Percentiles rank a stretch among this genome's conserved stretches.
phyloP scores from a whole-genome alignment of 2,329 filamentous ascomycete genomes.

The Macrophomina tecta region DNA sequence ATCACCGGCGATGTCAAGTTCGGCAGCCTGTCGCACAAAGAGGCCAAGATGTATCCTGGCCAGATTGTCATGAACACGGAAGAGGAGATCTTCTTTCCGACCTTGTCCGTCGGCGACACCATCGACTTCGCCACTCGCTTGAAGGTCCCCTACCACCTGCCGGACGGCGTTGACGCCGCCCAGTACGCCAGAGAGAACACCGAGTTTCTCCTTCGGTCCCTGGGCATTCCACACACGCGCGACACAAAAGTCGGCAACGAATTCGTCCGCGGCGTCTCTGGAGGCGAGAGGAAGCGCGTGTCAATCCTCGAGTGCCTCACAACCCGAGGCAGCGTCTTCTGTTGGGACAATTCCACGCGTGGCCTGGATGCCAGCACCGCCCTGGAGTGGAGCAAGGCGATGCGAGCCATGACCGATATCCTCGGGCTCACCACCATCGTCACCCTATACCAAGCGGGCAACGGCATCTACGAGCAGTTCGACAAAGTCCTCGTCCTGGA shows the following conservation, averaged over 20 bases:
- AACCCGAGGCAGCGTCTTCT: constrained; percentile 62
- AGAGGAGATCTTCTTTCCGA: constrained; percentile 61
- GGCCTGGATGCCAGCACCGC: constrained; percentile 81
- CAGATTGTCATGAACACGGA: constrained; percentile 55
- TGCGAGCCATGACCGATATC: constrained; percentile 81
- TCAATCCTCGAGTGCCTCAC: constrained; percentile 70
- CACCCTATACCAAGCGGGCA: constrained; percentile 62
- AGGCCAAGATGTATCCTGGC: constrained; percentile 45
- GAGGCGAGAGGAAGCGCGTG: constrained; percentile 67
- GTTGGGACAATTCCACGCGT: constrained; percentile 68
- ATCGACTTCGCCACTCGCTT: constrained; percentile 62
- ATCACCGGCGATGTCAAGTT: neutral
- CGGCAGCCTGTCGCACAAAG: neutral
- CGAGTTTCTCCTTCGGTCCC: constrained; percentile 58
- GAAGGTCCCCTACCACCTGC: constrained; percentile 54
- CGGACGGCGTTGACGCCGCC: constrained; percentile 34
- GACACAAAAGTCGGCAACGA: constrained; percentile 64
- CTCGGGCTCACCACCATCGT: constrained; percentile 73
- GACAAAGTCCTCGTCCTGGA: constrained; percentile 78
- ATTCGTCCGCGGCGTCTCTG: constrained; percentile 66
- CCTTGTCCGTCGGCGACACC: constrained; percentile 63
- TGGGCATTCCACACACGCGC: constrained; percentile 62
- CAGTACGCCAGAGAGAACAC: constrained; percentile 33
- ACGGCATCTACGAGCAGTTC: constrained; percentile 66
- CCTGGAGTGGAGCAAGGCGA: constrained; percentile 75